Evolutionary conservation across 805 yeast species (phyloP), one percentile per base, ranked within the genome.

Genomic region (Ogataea wickerhamii): DNA sequence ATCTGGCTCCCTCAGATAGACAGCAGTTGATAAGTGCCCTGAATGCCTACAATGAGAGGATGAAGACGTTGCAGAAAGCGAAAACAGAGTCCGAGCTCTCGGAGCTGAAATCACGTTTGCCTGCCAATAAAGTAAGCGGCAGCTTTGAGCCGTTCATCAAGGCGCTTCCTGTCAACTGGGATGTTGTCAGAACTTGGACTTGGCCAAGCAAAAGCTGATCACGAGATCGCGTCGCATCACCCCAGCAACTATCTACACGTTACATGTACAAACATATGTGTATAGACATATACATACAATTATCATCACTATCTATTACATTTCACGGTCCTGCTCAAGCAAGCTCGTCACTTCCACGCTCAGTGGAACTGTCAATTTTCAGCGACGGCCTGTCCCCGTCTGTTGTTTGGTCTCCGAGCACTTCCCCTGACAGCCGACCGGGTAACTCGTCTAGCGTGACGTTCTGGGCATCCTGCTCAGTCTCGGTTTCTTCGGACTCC

Each of bases 181-280:
- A 46, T 8, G 48, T 57, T n/a, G 42, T 61, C n/a, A 36, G 56
- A 23, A 37, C 47, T 2, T 61, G 66, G 66, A 39, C 48, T 2
- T 60, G 62, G 64, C 61, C 60, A 0, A 49, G 28, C 4, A 37
- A 33, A 35, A 12, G 12, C 22, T 28, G 24, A 18, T 27, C n/a
- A n/a, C n/a, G n/a, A n/a, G n/a, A n/a, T n/a, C n/a, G n/a, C n/a
- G n/a, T n/a, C n/a, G n/a, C n/a, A n/a, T n/a, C n/a, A n/a, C n/a
- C n/a, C n/a, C n/a, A n/a, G n/a, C n/a, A n/a, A n/a, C n/a, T n/a
- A n/a, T n/a, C n/a, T n/a, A n/a, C n/a, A n/a, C n/a, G n/a, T n/a
- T n/a, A n/a, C n/a, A n/a, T n/a, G n/a, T n/a, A n/a, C n/a, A n/a
- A n/a, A n/a, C n/a, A n/a, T n/a, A n/a, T n/a, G n/a, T n/a, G n/a